Evolutionary conservation across 164 flowering plant genomes (phyloP).

Genomic region (Brasenia schreberi): DNA sequence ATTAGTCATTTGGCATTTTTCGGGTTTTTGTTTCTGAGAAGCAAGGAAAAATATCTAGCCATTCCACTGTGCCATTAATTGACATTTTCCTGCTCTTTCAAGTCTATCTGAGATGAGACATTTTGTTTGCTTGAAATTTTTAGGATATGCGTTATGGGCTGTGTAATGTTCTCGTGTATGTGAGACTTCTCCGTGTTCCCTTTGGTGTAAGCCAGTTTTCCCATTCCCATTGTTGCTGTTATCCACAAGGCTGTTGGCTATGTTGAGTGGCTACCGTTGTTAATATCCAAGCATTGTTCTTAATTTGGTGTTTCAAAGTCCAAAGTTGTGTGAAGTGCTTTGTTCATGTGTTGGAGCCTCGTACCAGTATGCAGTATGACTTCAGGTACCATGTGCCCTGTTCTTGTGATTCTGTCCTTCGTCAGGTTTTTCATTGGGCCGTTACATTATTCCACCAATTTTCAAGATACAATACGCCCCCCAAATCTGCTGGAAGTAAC

Average conservation of each 20-base stretch:
- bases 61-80: neutral
- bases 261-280: slow-evolving; percentile 16
- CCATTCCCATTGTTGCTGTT: neutral
- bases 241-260: slow-evolving; percentile 7
- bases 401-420: slow-evolving; percentile 2
- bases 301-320: slow-evolving; percentile 18
- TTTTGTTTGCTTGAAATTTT: neutral
- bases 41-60: neutral
- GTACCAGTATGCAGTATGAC: slow-evolving; percentile 12
- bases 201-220: neutral
- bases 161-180: neutral
- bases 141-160: neutral
- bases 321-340: slow-evolving; percentile 23
- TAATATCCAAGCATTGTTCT: slow-evolving; percentile 13
- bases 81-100: neutral
- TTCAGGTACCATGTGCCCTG: slow-evolving; percentile 19
- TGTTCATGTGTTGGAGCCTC: slow-evolving; percentile 19
- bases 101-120: neutral
- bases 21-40: neutral
- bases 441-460: neutral
- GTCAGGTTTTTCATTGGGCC: slow-evolving; percentile 1
- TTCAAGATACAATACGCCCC: too few relatives aligned
- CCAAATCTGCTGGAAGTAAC: too few relatives aligned
- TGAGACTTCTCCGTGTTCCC: neutral
- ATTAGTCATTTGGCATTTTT: neutral